Percentiles rank a stretch among this genome's conserved stretches.
These are phyloP conservation scores for Pichia insulana DNA, from an alignment of 805 yeast species.

Conservation along the genomic window DNA sequence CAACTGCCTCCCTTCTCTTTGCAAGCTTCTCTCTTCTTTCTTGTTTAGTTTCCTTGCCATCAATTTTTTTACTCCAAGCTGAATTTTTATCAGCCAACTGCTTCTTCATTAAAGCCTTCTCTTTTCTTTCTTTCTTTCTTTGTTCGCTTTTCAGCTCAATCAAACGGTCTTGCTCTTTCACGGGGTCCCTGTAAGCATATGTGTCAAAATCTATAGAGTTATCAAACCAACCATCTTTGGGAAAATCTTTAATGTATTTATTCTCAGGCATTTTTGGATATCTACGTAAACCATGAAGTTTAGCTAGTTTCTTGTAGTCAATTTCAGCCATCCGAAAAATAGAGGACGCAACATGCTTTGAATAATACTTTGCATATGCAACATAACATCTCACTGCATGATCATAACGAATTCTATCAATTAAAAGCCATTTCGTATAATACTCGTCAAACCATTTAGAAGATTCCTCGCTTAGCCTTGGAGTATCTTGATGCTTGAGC, in stretches of 20 bases:
- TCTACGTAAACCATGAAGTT: conserved; percentile 69
- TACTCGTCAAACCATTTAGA: conserved; percentile 24
- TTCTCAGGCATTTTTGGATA: conserved; percentile 95
- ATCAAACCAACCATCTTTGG: conserved; percentile 69
- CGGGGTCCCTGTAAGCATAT: conserved; percentile 54
- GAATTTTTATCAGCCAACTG: conserved; percentile 44
- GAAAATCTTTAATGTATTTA: conserved; percentile 41
- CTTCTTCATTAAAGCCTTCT: conserved; percentile 35
- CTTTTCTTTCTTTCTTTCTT: conserved; percentile 28
- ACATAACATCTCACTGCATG: conserved; percentile 72
- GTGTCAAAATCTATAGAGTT: conserved; percentile 56
- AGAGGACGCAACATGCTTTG: conserved; percentile 81
- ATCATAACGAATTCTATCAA: conserved; percentile 78
- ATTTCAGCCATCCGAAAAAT: conserved; percentile 69
- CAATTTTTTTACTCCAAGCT: conserved; percentile 74
- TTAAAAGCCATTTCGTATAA: conserved; percentile 47
- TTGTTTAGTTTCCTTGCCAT: conserved; percentile 50
- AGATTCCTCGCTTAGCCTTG: conserved; percentile 11
- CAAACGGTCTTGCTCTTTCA: conserved; percentile 54
- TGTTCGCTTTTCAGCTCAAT: conserved; percentile 44
- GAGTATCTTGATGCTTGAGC: conserved; percentile 34
- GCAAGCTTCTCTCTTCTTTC: conserved; percentile 62
- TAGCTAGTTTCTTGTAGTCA: conserved; percentile 66
- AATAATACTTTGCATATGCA: conserved; percentile 72
- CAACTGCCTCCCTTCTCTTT: conserved; percentile 60